Evolutionary conservation across 1,284 basidiomycete genomes (phyloP), one percentile per base, ranked within the genome.

Genomic region (Ustilago vetiveriae): DNA sequence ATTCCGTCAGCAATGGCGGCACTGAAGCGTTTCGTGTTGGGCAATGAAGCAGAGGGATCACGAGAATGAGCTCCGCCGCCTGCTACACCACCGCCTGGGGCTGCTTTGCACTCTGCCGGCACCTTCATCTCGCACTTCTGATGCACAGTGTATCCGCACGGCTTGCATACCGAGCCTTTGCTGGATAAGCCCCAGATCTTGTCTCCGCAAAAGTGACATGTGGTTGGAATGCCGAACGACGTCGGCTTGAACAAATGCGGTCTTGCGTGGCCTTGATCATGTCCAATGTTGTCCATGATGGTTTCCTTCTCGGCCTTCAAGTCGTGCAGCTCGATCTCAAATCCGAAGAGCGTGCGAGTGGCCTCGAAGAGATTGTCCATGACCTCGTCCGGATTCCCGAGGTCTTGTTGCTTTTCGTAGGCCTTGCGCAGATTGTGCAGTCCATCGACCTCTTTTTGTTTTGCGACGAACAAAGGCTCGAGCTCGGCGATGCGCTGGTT

Each of bases 121-220:
- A 76, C 74, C 57, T 76, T 76, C 47, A 73, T 57, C 70, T 76
- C 71, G 54, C 74, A 76, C 60, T 76, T 76, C 27, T 64, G 55
- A 35, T 76, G 74, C 17, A 66, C 63, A 2, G 71, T 74, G 46
- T 65, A 76, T 7, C 74, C 74, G 40, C 74, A 76, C 13, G 74
- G 71, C 47, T 74, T 74, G 48, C 74, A 76, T 4, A 66, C 52
- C 26, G 63, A 57, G 6, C 74, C 71, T 17, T 75, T 55, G n/a
- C 44, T 70, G 22, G 74, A 60, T 2, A 76, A 45, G 4, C 74
- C 74, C 72, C 72, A 76, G 42, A 76, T 74, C 36, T 66, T 73
- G 19, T 55, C 64, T 4, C 51, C 52, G 48, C 74, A 76, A 36
- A 65, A 63, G 53, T 72, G 49, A 55, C 74, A 76, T 8, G 63